These are phyloP conservation scores for Zizania latifolia DNA, from an alignment of 176 grass and related monocot species.

Conservation along the genomic window DNA sequence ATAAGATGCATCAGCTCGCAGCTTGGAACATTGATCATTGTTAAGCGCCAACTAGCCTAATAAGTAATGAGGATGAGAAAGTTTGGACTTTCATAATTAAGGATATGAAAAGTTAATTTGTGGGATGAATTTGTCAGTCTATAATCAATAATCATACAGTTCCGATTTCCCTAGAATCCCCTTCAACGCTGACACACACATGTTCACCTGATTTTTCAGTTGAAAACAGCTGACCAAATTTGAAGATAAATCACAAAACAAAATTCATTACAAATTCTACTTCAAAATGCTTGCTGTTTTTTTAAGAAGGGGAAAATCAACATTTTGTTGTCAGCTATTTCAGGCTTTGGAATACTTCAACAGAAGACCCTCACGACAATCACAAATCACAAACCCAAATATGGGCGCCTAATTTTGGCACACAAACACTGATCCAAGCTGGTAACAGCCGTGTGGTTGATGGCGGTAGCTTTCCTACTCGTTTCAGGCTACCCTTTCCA, in stretches of 20 bases:
- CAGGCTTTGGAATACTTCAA: neutral
- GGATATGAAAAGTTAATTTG: no score
- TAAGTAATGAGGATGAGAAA: no score
- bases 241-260: neutral
- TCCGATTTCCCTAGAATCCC: no score
- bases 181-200: no score
- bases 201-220: neutral
- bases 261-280: neutral
- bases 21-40: neutral
- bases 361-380: neutral
- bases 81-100: no score
- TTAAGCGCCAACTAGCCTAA: no score
- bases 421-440: neutral
- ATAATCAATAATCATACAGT: no score
- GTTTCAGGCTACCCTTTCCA: no score
- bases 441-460: neutral
- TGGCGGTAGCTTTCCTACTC: neutral
- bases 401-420: neutral
- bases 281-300: no score
- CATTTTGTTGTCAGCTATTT: no score
- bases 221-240: no score
- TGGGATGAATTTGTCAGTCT: no score
- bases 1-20: neutral
- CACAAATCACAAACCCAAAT: neutral
- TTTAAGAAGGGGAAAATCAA: neutral